Base-by-base conservation (phyloP, 2,329 filamentous ascomycete genomes). In the Cadophora luteo-olivacea region DNA sequence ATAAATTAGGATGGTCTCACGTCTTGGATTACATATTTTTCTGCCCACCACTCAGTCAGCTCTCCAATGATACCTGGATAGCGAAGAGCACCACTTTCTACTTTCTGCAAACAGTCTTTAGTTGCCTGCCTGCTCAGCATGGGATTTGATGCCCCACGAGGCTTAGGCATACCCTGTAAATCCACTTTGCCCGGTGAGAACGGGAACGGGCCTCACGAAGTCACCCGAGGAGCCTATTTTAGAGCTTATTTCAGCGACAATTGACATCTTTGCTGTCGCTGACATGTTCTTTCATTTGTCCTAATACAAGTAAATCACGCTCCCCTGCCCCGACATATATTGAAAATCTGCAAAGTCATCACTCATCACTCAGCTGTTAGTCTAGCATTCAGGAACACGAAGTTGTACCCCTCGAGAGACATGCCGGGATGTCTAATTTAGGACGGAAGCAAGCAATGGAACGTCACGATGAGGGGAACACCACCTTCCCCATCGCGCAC, bases 261-360 rank as follows among this genome's bases (percentile, higher is more conserved):
- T 29, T 49, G 41, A 5, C 2, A 7, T 36, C 14, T n/a, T 8
- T 36, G 45, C 7, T 9, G 2, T 14, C 5, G 52, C 52, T 55
- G 52, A 33, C 52, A 33, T 33, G 52, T 36, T 36, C 52, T 55
- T 33, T 33, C 19, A 8, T 49, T 9, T n/a, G 9, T 19, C 16
- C 2, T 19, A 6, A 49, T 14, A 49, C 8, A 9, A 55, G 4
- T 5, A 45, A 14, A 4, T 8, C 4, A 25, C 12, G 24, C 7
- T 60, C 29, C 1, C 12, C 29, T 25, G 57, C 57, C 36, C 57
- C 57, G 36, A 38, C 36, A 45, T 45, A 19, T 60, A 60, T 60
- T 22, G 36, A 60, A 60, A 25, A 22, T 25, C 57, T 60, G 57
- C 57, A 41, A 45, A 45, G 22, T 14, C 57, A 60, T 41, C 57